phyloP scores from a whole-genome alignment of 805 yeast species.

The Barnettozyma populi region DNA sequence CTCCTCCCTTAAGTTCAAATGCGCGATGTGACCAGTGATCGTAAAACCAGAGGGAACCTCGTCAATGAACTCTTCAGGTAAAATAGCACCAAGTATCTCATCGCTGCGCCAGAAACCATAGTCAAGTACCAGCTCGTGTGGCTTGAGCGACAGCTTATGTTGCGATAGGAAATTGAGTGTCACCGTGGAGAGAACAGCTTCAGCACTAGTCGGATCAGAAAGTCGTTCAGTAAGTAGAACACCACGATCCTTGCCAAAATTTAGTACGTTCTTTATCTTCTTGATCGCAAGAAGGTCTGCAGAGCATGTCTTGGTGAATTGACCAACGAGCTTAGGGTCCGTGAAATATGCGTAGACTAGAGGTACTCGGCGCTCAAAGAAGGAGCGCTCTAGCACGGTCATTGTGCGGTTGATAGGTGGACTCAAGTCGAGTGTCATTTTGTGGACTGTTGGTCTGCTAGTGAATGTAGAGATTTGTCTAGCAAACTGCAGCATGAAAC shows the following conservation, averaged over 20 bases:
- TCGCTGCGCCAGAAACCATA: constrained; percentile 88
- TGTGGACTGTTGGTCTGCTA: constrained; percentile 1
- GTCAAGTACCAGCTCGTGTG: constrained; percentile 52
- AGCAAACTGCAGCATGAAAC: constrained; percentile 4
- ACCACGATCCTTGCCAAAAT: constrained; percentile 30
- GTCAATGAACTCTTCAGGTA: constrained; percentile 64
- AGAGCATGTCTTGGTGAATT: constrained; percentile 53
- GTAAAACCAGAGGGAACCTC: constrained; percentile 91
- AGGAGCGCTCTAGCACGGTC: constrained; percentile 59
- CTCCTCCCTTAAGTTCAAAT: constrained; percentile 76
- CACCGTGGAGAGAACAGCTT: constrained; percentile 33
- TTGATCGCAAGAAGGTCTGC: constrained; percentile 66
- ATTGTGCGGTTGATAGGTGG: constrained; percentile 72
- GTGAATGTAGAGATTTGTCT: background rate
- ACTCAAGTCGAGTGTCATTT: constrained; percentile 13
- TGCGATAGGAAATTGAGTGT: constrained; percentile 44
- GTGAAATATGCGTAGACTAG: constrained; percentile 66
- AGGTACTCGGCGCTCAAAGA: constrained; percentile 52
- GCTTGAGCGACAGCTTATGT: constrained; percentile 40
- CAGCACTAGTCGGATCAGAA: constrained; percentile 32
- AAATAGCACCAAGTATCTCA: constrained; percentile 69
- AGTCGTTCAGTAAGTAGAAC: constrained; percentile 57
- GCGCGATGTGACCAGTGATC: constrained; percentile 93
- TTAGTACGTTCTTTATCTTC: constrained; percentile 64
- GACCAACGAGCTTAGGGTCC: constrained; percentile 45